These are phyloP conservation scores for Cydonia oblonga DNA, from an alignment of 331 rosid species.

Conservation along the genomic window DNA sequence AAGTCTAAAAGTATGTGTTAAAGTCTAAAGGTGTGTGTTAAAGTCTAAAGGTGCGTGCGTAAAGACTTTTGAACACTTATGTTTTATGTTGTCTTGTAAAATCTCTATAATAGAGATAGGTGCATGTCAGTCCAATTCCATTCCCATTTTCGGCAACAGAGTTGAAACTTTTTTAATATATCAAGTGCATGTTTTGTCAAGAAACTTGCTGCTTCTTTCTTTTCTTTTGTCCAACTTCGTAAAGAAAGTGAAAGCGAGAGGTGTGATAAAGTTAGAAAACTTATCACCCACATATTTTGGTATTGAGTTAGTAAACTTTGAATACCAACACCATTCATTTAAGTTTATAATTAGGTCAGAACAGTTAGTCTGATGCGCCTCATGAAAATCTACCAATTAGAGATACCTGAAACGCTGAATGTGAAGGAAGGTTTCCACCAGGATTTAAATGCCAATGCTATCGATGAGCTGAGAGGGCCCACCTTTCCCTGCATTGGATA, in stretches of 20 bases:
- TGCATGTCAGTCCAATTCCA: not conserved
- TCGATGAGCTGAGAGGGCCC: constrained; percentile 68
- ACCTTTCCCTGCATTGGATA: constrained; percentile 60
- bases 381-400: constrained; percentile 8
- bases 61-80: not conserved
- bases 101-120: not conserved
- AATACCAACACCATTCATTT: too few relatives aligned
- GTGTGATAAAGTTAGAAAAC: too few relatives aligned
- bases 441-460: constrained; percentile 74
- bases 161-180: not conserved
- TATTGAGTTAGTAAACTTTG: too few relatives aligned
- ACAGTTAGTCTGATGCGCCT: not conserved
- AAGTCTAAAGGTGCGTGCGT: not conserved
- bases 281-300: too few relatives aligned
- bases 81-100: not conserved
- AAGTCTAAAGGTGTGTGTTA: not conserved
- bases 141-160: not conserved
- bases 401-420: constrained; percentile 70
- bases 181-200: not conserved
- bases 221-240: too few relatives aligned
- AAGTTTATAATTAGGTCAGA: not conserved
- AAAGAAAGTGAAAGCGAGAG: too few relatives aligned
- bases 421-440: constrained; percentile 99
- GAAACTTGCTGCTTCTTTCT: too few relatives aligned
- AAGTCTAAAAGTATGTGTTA: too few relatives aligned